Percentiles rank a stretch among this genome's conserved stretches.
Evolutionary conservation across 768 basidiomycete species (phyloP).

Genomic region (Filobasidium wieringae): DNA sequence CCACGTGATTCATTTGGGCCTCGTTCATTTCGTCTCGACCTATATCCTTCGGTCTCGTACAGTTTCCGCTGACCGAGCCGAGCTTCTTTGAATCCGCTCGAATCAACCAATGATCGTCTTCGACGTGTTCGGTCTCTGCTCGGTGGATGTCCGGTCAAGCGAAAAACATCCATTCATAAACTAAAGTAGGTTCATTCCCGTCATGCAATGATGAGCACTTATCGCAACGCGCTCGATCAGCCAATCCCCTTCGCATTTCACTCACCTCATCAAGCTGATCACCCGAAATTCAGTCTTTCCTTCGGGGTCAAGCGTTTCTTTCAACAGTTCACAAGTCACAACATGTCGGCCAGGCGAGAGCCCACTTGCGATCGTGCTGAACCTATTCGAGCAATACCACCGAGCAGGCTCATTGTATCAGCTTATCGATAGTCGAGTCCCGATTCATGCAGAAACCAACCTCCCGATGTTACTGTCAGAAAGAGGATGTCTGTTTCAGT

Average conservation of each 20-base stretch:
- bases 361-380: slow-evolving; percentile 14
- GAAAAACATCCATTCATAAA: too few relatives aligned
- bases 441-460: not conserved
- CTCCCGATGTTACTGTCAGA: slow-evolving; percentile 12
- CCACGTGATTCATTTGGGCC: too few relatives aligned
- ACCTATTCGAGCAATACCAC: not conserved
- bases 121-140: not conserved
- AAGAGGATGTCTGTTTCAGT: not conserved
- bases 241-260: too few relatives aligned
- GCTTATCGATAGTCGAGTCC: not conserved
- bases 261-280: slow-evolving; percentile 18
- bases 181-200: too few relatives aligned
- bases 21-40: too few relatives aligned
- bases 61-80: too few relatives aligned
- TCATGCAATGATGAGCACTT: not conserved
- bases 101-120: not conserved
- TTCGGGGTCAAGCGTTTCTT: slow-evolving; percentile 29
- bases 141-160: too few relatives aligned
- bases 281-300: slow-evolving; percentile 33
- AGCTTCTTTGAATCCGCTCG: too few relatives aligned
- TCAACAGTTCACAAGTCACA: slow-evolving; percentile 27
- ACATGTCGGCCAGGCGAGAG: slow-evolving; percentile 26
- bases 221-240: not conserved
- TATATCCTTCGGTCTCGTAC: too few relatives aligned
- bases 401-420: not conserved